Evolutionary conservation across 805 yeast species (phyloP), one percentile per base, ranked within the genome.

Genomic region (Pichia occidentalis): DNA sequence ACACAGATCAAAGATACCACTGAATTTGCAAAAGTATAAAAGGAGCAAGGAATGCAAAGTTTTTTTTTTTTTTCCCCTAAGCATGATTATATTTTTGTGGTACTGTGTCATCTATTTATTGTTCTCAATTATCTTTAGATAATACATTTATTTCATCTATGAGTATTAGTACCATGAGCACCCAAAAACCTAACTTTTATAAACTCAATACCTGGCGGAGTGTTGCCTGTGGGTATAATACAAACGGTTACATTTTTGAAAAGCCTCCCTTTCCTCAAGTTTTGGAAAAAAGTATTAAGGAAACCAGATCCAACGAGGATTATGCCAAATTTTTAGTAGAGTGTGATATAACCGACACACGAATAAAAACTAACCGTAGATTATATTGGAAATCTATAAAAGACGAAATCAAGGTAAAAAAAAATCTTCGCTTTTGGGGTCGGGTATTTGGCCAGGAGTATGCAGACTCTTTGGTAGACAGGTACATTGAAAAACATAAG

Each of bases 261-360:
- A 18, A 14, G 4, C 41, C 37, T n/a, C 23, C 23, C n/a, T 18
- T 12, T 11, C 33, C 33, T 17, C 14, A 29, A 11, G n/a, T n/a
- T 4, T 29, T 36, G 7, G n/a, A 18, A 12, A 13, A 21, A 4
- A 21, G 27, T 14, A n/a, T 13, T 3, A 22, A 18, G 5, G 20
- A 23, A 12, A 39, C 43, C 2, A 22, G 9, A 14, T 22, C 19
- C 3, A 24, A 25, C 14, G 32, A 34, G n/a, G 29, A 30, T 8
- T 25, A 26, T 9, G 39, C 34, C 3, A 17, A 17, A 7, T 26
- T 39, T 19, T 25, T 39, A n/a, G 16, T 26, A 7, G 25, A 20
- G 8, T 30, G 39, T 21, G 43, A 37, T 28, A 8, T 37, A 5
- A 32, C 29, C 2, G 30, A 29, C 7, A 34, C 37, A n/a, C 34